Conservation (phyloP, 2,329 filamentous ascomycete species). For the Aspergillus brunneoviolaceus region DNA sequence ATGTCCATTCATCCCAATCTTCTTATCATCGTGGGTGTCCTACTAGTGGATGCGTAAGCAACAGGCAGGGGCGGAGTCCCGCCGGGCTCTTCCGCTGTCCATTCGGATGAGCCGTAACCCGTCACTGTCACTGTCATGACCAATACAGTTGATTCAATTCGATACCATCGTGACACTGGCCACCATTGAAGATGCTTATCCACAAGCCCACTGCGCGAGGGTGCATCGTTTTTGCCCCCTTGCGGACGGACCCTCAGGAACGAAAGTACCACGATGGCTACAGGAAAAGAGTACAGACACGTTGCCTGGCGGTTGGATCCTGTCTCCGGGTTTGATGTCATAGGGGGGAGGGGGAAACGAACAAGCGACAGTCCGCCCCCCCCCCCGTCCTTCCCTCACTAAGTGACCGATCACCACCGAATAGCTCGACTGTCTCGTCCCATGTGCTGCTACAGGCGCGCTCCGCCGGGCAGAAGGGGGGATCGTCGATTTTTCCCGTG, state of each 20-base stretch:
- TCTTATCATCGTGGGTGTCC: not conserved
- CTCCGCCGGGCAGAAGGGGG: no score
- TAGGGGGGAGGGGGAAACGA: not conserved
- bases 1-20: no score
- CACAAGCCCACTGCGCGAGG: not conserved
- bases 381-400: not conserved
- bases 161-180: not conserved
- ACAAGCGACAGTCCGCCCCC: no score
- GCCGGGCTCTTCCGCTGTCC: constrained; percentile 27
- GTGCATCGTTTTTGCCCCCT: constrained; percentile 1
- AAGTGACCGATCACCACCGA: not conserved
- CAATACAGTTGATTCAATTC: not conserved
- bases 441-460: not conserved
- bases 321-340: not conserved
- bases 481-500: not conserved
- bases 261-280: not conserved
- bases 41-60: not conserved
- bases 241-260: constrained; percentile 8
- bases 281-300: not conserved
- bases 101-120: constrained; percentile 15
- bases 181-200: not conserved
- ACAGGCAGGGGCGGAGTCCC: constrained; percentile 24
- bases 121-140: constrained; percentile 11
- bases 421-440: not conserved
- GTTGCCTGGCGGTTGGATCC: not conserved